Conservation (phyloP, 2,329 filamentous ascomycete species). For the Rhynchosporium graminicola region DNA sequence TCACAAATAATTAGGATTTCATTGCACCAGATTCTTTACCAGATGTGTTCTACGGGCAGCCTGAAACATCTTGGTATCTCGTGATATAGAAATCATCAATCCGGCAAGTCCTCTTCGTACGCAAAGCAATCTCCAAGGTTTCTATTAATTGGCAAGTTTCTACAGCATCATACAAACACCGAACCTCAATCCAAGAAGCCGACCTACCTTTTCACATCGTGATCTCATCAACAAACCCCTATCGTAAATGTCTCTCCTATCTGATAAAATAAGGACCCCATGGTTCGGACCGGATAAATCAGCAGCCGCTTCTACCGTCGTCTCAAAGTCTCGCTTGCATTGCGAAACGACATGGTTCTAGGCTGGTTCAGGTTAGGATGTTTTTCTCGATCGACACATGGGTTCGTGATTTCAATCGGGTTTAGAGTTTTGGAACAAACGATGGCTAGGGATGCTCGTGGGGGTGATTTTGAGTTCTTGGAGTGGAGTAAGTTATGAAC, state of each 20-base stretch:
- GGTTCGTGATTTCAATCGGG: neutral
- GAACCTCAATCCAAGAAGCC: no score
- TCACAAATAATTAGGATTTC: no score
- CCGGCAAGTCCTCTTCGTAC: no score
- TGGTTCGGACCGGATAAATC: constrained; percentile 1
- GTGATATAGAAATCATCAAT: no score
- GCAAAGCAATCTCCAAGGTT: no score
- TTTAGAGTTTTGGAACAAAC: neutral
- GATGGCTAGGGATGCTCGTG: neutral
- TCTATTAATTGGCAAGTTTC: no score
- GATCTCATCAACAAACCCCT: neutral
- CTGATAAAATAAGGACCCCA: neutral
- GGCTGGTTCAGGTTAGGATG: no score
- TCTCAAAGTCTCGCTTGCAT: neutral
- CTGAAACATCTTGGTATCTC: no score
- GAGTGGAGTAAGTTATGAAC: no score
- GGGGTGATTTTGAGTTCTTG: neutral
- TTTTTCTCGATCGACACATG: constrained; percentile 1
- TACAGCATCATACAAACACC: no score
- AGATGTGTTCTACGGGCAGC: no score
- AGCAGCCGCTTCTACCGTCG: neutral
- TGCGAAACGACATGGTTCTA: neutral
- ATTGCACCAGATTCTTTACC: no score
- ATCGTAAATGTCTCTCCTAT: neutral
- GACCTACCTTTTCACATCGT: constrained; percentile 9